Percentiles rank a stretch among this genome's conserved stretches.
Evolutionary conservation across 2,329 filamentous ascomycete genomes (phyloP).

Genomic region (Cercospora sojina): DNA sequence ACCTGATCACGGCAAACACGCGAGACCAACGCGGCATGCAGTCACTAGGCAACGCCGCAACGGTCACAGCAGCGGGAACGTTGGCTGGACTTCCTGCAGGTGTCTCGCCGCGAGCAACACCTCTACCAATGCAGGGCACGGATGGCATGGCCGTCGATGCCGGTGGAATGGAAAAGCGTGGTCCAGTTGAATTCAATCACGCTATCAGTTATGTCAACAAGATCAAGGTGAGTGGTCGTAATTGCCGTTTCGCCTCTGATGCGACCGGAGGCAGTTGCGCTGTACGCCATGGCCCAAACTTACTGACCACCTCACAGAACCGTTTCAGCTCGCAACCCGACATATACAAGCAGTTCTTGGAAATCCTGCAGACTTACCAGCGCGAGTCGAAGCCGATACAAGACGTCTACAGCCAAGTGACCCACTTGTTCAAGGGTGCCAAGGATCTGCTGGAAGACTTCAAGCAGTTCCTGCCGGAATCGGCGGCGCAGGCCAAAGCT

Average conservation of each 20-base stretch:
- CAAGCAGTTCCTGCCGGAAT: constrained; percentile 96
- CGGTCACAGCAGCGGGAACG: constrained; percentile 56
- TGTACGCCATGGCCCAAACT: neutral
- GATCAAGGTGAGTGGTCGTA: constrained; percentile 73
- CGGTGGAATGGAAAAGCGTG: constrained; percentile 71
- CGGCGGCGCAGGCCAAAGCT: constrained; percentile 65
- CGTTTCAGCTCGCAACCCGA: constrained; percentile 95
- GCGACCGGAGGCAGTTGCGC: neutral
- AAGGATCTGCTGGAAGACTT: constrained; percentile 96
- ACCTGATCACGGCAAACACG: constrained; percentile 50
- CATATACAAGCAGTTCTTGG: constrained; percentile 98
- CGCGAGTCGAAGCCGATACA: constrained; percentile 97
- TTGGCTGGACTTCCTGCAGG: constrained; percentile 49
- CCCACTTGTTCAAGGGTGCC: constrained; percentile 85
- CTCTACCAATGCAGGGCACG: constrained; percentile 57
- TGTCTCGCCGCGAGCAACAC: constrained; percentile 51
- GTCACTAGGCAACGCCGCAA: constrained; percentile 60
- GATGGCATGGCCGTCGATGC: constrained; percentile 51
- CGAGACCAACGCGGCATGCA: constrained; percentile 66
- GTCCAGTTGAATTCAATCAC: constrained; percentile 97
- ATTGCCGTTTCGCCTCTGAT: neutral
- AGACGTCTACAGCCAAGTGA: constrained; percentile 97
- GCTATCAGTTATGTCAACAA: constrained; percentile 99
- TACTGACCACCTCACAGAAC: constrained; percentile 59
- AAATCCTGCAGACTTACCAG: constrained; percentile 97